These are phyloP conservation scores for Lobosporangium transversale DNA, from an alignment of 192 early-diverging fungal species.

Conservation along the genomic window DNA sequence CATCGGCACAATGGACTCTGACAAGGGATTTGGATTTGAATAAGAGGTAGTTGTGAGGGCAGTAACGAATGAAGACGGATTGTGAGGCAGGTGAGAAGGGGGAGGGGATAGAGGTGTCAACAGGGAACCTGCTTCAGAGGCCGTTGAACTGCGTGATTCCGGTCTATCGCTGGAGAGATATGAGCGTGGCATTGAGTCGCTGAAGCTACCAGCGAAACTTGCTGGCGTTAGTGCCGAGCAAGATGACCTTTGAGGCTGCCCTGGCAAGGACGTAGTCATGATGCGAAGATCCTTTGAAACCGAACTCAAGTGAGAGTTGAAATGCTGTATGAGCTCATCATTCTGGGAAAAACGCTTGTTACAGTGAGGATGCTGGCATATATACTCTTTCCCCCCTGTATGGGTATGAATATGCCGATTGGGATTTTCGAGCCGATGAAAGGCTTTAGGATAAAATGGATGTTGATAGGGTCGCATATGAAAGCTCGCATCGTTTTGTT, in stretches of 20 bases:
- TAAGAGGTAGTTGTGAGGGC: background rate
- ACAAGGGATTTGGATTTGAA: background rate
- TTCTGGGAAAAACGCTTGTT: slow-evolving; percentile 76
- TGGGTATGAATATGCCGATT: slow-evolving; percentile 82
- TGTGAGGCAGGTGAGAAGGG: too few species aligned
- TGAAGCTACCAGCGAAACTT: too few species aligned
- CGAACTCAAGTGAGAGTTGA: slow-evolving; percentile 57
- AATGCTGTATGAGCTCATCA: slow-evolving; percentile 81
- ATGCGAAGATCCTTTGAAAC: slow-evolving; percentile 12
- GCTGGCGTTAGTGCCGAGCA: too few species aligned
- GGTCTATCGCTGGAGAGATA: too few species aligned
- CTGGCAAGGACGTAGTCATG: slow-evolving; percentile 4
- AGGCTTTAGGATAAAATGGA: slow-evolving; percentile 74
- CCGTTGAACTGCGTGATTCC: too few species aligned
- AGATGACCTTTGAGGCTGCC: background rate
- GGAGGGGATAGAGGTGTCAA: too few species aligned
- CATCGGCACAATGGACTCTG: background rate
- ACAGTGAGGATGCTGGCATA: slow-evolving; percentile 77
- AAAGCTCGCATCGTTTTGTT: background rate
- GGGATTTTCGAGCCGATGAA: slow-evolving; percentile 78
- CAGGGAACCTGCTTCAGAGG: too few species aligned
- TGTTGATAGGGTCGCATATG: slow-evolving; percentile 70
- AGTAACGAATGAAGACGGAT: background rate
- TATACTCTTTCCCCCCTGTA: slow-evolving; percentile 81
- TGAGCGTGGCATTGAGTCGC: too few species aligned